These are phyloP conservation scores for Danielozyma ontarioensis DNA, from an alignment of 805 yeast genomes.

Conservation along the genomic window DNA sequence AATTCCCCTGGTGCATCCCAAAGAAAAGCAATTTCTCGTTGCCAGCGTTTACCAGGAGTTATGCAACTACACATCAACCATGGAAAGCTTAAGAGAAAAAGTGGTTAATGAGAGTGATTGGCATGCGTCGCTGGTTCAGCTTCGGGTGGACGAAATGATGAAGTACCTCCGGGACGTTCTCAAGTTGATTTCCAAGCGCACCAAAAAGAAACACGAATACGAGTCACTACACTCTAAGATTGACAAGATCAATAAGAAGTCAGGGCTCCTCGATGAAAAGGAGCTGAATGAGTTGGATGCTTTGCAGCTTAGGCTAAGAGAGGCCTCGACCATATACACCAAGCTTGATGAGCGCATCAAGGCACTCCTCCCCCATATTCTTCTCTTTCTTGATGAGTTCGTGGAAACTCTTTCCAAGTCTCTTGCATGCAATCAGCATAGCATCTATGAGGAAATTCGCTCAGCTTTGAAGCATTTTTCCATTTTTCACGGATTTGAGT, in stretches of 20 bases:
- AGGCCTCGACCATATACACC: slow-evolving; percentile 22
- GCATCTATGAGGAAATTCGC: slow-evolving; percentile 25
- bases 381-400: slow-evolving; percentile 45
- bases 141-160: slow-evolving; percentile 36
- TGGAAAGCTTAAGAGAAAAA: slow-evolving; percentile 11
- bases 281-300: slow-evolving; percentile 30
- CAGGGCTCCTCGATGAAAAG: slow-evolving; percentile 28
- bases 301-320: slow-evolving; percentile 25
- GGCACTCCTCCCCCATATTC: slow-evolving; percentile 41
- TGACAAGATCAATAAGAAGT: slow-evolving; percentile 32
- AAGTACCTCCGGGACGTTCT: slow-evolving; percentile 28
- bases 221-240: slow-evolving; percentile 33
- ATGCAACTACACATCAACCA: slow-evolving; percentile 15
- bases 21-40: slow-evolving; percentile 22
- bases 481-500: slow-evolving; percentile 25
- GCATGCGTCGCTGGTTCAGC: slow-evolving; percentile 22
- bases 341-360: slow-evolving; percentile 35
- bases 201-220: slow-evolving; percentile 37
- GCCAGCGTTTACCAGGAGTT: slow-evolving; percentile 23
- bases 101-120: slow-evolving; percentile 16
- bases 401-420: slow-evolving; percentile 37
- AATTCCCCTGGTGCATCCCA: slow-evolving; percentile 31
- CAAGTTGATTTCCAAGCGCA: slow-evolving; percentile 40
- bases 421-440: slow-evolving; percentile 33
- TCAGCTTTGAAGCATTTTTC: slow-evolving; percentile 22